These are phyloP conservation scores for Alloascoidea africana DNA, from an alignment of 805 yeast species.

Conservation along the genomic window DNA sequence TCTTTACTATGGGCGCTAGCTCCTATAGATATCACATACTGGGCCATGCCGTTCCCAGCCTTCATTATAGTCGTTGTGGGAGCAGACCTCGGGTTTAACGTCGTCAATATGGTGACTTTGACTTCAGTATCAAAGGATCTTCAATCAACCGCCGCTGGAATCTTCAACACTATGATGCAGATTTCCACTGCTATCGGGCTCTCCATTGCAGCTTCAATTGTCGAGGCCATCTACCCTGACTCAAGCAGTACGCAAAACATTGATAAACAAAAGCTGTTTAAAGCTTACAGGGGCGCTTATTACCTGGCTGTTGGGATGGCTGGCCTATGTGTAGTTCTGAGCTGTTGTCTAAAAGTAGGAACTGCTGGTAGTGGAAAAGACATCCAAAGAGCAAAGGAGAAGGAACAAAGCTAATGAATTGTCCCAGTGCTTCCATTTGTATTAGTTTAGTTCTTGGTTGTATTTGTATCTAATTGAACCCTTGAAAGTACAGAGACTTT, in stretches of 20 bases:
- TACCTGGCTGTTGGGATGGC: neutral
- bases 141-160: constrained; percentile 32
- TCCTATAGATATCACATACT: constrained; percentile 20
- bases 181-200: constrained; percentile 26
- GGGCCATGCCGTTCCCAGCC: constrained; percentile 31
- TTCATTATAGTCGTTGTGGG: constrained; percentile 25
- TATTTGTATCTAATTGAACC: no score
- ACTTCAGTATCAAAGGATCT: constrained; percentile 22
- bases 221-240: constrained; percentile 13
- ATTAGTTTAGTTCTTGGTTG: no score
- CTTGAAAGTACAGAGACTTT: no score
- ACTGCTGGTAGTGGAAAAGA: constrained; percentile 1
- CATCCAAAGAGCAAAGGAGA: neutral
- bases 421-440: no score
- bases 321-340: neutral
- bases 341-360: neutral
- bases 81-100: constrained; percentile 31
- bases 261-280: neutral
- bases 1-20: constrained; percentile 28
- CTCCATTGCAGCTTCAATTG: constrained; percentile 25
- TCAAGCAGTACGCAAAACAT: neutral
- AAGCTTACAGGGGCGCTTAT: neutral
- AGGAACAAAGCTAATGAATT: no score
- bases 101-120: constrained; percentile 26
- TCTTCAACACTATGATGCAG: constrained; percentile 29